A percentile compares a stretch with the other conserved stretches of the same genome.
Conservation (phyloP, 2,329 filamentous ascomycete species). For the Alternaria gansuensis region DNA sequence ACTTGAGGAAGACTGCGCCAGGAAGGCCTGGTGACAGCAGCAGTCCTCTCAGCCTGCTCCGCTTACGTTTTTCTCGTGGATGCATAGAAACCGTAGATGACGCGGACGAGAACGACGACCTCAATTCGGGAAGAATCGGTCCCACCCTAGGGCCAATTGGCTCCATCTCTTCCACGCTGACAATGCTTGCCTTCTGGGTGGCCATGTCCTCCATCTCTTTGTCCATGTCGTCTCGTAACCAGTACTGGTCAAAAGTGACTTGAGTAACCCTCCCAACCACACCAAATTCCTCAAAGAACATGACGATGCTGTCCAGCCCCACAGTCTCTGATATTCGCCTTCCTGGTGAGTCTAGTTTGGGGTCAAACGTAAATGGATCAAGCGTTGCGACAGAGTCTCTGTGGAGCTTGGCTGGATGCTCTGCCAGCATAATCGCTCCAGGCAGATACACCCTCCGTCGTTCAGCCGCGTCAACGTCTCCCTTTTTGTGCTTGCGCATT, state of each 20-base stretch:
- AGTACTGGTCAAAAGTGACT: conserved; percentile 45
- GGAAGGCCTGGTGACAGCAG: conserved; percentile 35
- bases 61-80: conserved; percentile 31
- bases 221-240: conserved; percentile 29
- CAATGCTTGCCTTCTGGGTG: conserved; percentile 15
- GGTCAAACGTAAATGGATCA: conserved; percentile 49
- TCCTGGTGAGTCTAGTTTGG: conserved; percentile 24
- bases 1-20: conserved; percentile 29
- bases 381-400: conserved; percentile 54
- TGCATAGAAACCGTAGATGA: conserved; percentile 30
- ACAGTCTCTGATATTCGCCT: conserved; percentile 38
- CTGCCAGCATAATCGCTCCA: conserved; percentile 55
- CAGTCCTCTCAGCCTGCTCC: conserved; percentile 35
- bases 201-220: not conserved
- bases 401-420: conserved; percentile 39
- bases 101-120: conserved; percentile 36
- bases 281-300: conserved; percentile 54
- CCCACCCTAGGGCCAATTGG: conserved; percentile 15
- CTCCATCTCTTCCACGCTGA: conserved; percentile 23
- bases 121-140: conserved; percentile 23
- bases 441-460: conserved; percentile 50
- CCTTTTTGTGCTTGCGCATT: conserved; percentile 4
- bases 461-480: conserved; percentile 13
- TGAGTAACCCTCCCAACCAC: conserved; percentile 44
- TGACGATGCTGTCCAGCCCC: conserved; percentile 53